A percentile compares a stretch with the other conserved stretches of the same genome.
Evolutionary conservation across 228 moss, liverwort and hornwort species (phyloP).

Genomic region (Sphagnum fallax): DNA sequence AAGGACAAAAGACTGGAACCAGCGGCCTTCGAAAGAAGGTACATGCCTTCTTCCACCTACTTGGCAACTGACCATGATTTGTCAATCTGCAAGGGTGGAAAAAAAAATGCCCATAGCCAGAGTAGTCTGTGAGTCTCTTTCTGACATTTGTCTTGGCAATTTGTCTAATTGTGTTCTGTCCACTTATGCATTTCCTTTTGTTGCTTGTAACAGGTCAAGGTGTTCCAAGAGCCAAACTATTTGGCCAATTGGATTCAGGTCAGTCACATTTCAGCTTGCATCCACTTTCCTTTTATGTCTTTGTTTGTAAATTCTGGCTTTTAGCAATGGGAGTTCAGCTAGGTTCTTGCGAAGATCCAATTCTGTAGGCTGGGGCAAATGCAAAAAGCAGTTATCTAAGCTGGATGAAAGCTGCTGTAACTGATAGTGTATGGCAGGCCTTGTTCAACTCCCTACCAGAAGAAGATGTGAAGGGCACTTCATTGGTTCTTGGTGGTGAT

Average conservation of each 20-base stretch:
- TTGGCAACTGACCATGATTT: not conserved
- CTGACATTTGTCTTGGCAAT: not conserved
- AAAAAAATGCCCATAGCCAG: not conserved
- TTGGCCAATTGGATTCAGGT: slow-evolving; percentile 97
- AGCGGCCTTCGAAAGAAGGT: slow-evolving; percentile 85
- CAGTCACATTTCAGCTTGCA: not conserved
- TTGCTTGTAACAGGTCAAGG: slow-evolving; percentile 44
- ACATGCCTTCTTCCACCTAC: not conserved
- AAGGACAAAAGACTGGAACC: slow-evolving; percentile 94
- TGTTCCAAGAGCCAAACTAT: slow-evolving; percentile 77
- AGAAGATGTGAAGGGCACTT: slow-evolving; percentile 76
- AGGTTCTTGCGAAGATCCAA: no score
- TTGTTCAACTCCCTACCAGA: slow-evolving; percentile 74
- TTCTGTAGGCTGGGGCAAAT: no score
- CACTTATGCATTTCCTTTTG: no score
- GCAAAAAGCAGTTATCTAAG: no score
- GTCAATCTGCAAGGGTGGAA: not conserved
- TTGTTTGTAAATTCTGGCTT: not conserved
- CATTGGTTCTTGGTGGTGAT: slow-evolving; percentile 88
- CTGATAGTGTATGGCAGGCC: slow-evolving; percentile 16
- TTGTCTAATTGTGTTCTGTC: not conserved
- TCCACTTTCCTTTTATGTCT: not conserved
- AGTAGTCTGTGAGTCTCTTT: not conserved
- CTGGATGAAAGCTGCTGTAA: no score
- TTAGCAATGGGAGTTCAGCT: not conserved